A percentile compares a stretch with the other conserved stretches of the same genome.
phyloP scores from a whole-genome alignment of 306 rosid species.

The Cicer bijugum region DNA sequence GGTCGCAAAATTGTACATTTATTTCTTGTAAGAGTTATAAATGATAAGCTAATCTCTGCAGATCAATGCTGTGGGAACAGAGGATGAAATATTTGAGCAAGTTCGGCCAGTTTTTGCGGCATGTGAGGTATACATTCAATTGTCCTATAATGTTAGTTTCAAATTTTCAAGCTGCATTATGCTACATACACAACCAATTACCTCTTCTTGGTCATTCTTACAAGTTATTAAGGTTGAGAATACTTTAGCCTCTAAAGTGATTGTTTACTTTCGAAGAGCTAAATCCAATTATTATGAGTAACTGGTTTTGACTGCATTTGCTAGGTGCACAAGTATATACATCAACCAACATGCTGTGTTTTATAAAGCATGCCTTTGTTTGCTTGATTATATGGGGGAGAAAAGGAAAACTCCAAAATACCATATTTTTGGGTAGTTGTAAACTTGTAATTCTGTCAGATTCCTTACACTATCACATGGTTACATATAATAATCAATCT shows the following conservation, averaged over 20 bases:
- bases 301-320: conserved; percentile 5
- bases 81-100: conserved; percentile 80
- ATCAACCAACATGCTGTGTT: conserved; percentile 1
- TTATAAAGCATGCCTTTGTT: conserved; percentile 11
- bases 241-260: no score
- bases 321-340: neutral
- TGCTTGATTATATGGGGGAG: conserved; percentile 1
- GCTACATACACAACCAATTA: neutral
- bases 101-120: conserved; percentile 73
- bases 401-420: conserved; percentile 22
- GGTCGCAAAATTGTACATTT: neutral
- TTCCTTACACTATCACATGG: no score
- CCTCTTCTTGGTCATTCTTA: conserved; percentile 14
- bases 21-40: conserved; percentile 13
- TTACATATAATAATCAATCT: no score
- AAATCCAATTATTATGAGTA: conserved; percentile 9
- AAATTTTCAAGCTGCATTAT: conserved; percentile 17
- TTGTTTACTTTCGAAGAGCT: neutral
- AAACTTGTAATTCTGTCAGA: conserved; percentile 15
- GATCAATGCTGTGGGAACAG: conserved; percentile 89
- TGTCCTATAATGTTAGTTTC: neutral
- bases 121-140: conserved; percentile 57
- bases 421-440: conserved; percentile 11
- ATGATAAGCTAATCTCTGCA: conserved; percentile 51
- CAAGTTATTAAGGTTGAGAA: neutral